Evolutionary conservation across 768 basidiomycete species (phyloP).

Genomic region (Psilocybe azurescens): DNA sequence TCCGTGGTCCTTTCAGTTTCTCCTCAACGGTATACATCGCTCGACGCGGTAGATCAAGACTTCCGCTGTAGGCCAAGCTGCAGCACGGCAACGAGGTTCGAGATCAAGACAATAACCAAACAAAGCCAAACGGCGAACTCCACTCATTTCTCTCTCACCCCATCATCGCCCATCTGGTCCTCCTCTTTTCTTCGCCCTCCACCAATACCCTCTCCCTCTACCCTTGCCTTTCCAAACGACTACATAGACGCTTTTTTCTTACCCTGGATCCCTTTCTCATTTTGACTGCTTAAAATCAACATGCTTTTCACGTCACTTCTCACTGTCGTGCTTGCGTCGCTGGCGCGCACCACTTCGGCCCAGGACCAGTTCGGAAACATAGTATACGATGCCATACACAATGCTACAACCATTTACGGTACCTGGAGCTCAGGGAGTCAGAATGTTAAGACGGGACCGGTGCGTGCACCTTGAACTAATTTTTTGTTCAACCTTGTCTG

Average conservation of each 20-base stretch:
- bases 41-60: slow-evolving; percentile 20
- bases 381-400: slow-evolving; percentile 52
- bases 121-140: slow-evolving; percentile 33
- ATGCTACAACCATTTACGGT: slow-evolving; percentile 72
- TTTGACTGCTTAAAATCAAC: slow-evolving; percentile 22
- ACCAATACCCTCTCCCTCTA: slow-evolving; percentile 14
- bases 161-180: slow-evolving; percentile 27
- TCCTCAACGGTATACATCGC: slow-evolving; percentile 2
- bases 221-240: slow-evolving; percentile 12
- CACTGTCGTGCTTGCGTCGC: slow-evolving; percentile 42
- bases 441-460: slow-evolving; percentile 80
- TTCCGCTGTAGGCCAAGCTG: neutral
- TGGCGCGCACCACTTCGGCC: slow-evolving; percentile 38
- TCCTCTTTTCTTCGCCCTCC: slow-evolving; percentile 20
- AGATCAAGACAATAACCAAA: slow-evolving; percentile 31
- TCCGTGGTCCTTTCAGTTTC: neutral
- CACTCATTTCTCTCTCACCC: slow-evolving; percentile 33
- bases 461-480: slow-evolving; percentile 47
- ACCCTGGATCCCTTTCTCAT: slow-evolving; percentile 1
- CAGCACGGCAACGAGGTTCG: slow-evolving; percentile 7
- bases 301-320: slow-evolving; percentile 49
- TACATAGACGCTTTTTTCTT: slow-evolving; percentile 1
- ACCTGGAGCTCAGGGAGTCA: slow-evolving; percentile 88
- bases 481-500: slow-evolving; percentile 8
- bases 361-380: slow-evolving; percentile 39